These are phyloP conservation scores for Anthostomella pinea DNA, from an alignment of 2,329 filamentous ascomycete species.

Conservation along the genomic window DNA sequence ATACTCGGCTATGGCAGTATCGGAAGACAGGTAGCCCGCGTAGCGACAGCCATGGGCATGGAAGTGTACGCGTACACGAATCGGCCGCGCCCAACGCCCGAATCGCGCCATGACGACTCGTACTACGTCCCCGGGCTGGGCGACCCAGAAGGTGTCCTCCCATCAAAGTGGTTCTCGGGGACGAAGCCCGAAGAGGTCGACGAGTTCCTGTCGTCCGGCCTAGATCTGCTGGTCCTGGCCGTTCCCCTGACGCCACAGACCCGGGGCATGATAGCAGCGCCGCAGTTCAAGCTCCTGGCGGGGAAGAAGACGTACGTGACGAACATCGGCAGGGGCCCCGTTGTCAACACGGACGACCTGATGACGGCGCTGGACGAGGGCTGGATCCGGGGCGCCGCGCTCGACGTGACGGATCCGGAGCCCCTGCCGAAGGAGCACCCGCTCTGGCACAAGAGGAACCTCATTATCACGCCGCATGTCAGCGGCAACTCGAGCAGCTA, in stretches of 20 bases:
- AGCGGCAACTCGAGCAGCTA: constrained; percentile 30
- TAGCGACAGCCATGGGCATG: constrained; percentile 61
- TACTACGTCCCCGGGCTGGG: constrained; percentile 64
- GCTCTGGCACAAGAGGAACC: constrained; percentile 61
- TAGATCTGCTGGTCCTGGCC: constrained; percentile 42
- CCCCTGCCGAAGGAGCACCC: constrained; percentile 60
- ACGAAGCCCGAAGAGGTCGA: constrained; percentile 31
- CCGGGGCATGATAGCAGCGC: constrained; percentile 38
- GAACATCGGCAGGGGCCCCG: constrained; percentile 60
- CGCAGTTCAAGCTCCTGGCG: constrained; percentile 36
- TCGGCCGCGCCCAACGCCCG: constrained; percentile 55
- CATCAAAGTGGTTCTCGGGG: constrained; percentile 41
- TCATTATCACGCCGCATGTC: constrained; percentile 47
- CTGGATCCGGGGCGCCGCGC: constrained; percentile 52
- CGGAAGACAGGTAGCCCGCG: constrained; percentile 42
- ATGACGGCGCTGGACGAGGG: constrained; percentile 48
- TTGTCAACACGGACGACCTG: constrained; percentile 44
- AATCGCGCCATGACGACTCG: constrained; percentile 55
- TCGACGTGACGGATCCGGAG: constrained; percentile 70
- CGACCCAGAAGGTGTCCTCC: constrained; percentile 40
- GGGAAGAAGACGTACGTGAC: constrained; percentile 50
- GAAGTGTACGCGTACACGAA: constrained; percentile 68
- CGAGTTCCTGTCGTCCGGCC: constrained; percentile 39
- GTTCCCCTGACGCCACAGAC: constrained; percentile 41
- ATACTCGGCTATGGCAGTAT: constrained; percentile 46